phyloP scores from a whole-genome alignment of 2,329 filamentous ascomycete species.

The Diaporthe capsici region DNA sequence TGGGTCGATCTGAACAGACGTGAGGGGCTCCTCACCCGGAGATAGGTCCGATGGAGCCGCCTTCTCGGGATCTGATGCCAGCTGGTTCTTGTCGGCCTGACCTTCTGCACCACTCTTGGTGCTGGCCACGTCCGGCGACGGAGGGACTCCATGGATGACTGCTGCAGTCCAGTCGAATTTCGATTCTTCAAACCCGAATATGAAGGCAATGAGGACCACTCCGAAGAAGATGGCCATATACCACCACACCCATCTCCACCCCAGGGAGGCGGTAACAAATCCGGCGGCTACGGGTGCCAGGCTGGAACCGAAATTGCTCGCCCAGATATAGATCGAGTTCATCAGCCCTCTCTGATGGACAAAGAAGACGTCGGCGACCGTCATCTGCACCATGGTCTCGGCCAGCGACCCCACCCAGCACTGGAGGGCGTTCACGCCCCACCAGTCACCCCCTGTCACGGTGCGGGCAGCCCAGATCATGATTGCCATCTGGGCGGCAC shows the following conservation, averaged over 20 bases:
- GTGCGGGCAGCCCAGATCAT: constrained; percentile 59
- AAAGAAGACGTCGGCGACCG: constrained; percentile 63
- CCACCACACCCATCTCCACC: constrained; percentile 43
- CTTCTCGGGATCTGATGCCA: constrained; percentile 37
- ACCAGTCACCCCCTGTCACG: constrained; percentile 57
- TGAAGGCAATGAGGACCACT: constrained; percentile 31
- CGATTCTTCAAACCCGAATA: constrained; percentile 42
- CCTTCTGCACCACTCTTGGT: neutral
- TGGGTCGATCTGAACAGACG: constrained; percentile 30
- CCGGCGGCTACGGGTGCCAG: constrained; percentile 41
- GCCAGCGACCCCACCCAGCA: constrained; percentile 59
- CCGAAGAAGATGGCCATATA: constrained; percentile 41
- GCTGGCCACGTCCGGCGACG: neutral
- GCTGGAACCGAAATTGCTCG: constrained; percentile 51
- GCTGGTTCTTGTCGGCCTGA: neutral
- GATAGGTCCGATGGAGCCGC: neutral
- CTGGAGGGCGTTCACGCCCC: constrained; percentile 58
- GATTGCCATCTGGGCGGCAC: constrained; percentile 53
- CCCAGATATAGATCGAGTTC: constrained; percentile 62
- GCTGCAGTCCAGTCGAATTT: constrained; percentile 41
- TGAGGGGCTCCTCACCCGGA: constrained; percentile 5
- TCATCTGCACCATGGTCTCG: constrained; percentile 62
- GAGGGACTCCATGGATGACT: neutral
- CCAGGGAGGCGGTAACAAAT: constrained; percentile 40
- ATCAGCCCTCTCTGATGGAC: constrained; percentile 61